Percentiles rank a stretch among this genome's conserved stretches.
These are phyloP conservation scores for Colletotrichum sp. DNA, from an alignment of 2,329 filamentous ascomycete species.

Conservation along the genomic window DNA sequence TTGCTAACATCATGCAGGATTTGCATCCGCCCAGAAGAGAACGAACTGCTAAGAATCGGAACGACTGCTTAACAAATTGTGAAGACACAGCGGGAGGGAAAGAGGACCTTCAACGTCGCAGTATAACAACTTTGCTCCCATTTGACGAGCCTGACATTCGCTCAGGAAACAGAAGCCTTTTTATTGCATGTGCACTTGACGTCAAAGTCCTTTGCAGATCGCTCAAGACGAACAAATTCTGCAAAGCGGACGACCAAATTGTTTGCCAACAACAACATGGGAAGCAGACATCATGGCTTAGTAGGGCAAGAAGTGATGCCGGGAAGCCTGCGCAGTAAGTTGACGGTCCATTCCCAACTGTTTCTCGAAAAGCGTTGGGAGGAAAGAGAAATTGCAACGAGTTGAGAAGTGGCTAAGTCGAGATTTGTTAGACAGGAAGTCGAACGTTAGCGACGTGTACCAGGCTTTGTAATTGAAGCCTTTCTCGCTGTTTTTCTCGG, in stretches of 20 bases:
- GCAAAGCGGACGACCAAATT: background rate
- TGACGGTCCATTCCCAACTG: fast-evolving
- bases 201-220: background rate
- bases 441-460: background rate
- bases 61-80: background rate
- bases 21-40: background rate
- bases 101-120: background rate
- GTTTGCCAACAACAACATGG: background rate
- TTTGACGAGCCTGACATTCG: background rate
- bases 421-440: background rate
- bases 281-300: fast-evolving
- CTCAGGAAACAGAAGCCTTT: too few relatives aligned
- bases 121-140: background rate
- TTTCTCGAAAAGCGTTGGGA: background rate
- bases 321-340: background rate
- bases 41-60: background rate
- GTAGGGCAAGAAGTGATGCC: background rate
- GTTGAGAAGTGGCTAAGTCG: background rate
- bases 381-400: background rate
- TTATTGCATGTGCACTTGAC: too few relatives aligned
- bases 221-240: background rate
- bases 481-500: background rate
- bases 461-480: fast-evolving
- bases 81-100: fast-evolving
- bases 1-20: background rate